Conservation (phyloP, 345 rosid species). For the Dipteronia dyeriana region DNA sequence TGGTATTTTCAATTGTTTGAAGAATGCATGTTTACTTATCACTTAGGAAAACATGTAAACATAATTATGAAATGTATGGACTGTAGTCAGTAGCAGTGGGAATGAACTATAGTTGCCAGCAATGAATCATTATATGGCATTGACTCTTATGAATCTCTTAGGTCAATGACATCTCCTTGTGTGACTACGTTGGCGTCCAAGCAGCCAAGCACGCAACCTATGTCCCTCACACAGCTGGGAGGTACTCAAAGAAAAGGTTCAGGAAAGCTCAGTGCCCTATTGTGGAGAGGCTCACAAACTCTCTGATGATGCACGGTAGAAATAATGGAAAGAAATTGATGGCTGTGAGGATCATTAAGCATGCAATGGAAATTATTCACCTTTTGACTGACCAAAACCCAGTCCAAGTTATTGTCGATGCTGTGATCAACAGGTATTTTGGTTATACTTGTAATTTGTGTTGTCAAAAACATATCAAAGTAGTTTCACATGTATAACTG, state of each 20-base stretch:
- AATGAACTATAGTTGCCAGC: not conserved
- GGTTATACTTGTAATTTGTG: too few species aligned
- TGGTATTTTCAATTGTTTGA: not conserved
- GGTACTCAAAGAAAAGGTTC: slow-evolving; percentile 93
- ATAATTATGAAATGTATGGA: not conserved
- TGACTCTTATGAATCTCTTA: slow-evolving; percentile 10
- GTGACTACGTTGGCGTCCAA: slow-evolving; percentile 73
- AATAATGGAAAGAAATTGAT: slow-evolving; percentile 89
- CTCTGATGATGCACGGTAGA: slow-evolving; percentile 94
- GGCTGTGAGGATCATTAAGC: slow-evolving; percentile 86
- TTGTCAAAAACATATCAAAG: not conserved
- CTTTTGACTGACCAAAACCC: slow-evolving; percentile 84
- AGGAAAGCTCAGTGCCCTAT: slow-evolving; percentile 97
- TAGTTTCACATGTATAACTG: not conserved
- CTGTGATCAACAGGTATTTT: slow-evolving; percentile 83
- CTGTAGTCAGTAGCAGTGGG: not conserved
- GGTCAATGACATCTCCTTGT: slow-evolving; percentile 73
- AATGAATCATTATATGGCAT: not conserved
- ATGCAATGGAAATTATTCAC: slow-evolving; percentile 93
- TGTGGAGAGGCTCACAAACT: slow-evolving; percentile 90
- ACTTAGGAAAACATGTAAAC: not conserved
- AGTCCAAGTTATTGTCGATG: slow-evolving; percentile 87
- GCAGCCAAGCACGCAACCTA: slow-evolving; percentile 79
- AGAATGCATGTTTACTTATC: not conserved
- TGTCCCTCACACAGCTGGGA: slow-evolving; percentile 94